A percentile compares a stretch with the other conserved stretches of the same genome.
Conservation (phyloP, 345 rosid genomes). For the Eucalyptus brandiana region DNA sequence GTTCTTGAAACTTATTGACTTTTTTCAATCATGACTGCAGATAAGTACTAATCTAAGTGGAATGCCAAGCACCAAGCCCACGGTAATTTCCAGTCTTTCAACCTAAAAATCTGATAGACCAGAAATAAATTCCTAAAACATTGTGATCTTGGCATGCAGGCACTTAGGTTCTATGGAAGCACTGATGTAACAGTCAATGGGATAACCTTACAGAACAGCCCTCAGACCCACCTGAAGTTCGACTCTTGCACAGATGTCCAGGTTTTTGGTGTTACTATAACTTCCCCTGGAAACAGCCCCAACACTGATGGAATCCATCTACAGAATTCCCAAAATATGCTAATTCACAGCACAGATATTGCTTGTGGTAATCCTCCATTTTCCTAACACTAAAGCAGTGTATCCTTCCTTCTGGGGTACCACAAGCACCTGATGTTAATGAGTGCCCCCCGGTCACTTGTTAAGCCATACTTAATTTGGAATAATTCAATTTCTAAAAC, state of each 20-base stretch:
- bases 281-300: slow-evolving; percentile 74
- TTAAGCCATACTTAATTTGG: background rate
- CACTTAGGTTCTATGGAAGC: slow-evolving; percentile 77
- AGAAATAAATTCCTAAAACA: background rate
- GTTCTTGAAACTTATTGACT: background rate
- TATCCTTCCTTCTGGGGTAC: background rate
- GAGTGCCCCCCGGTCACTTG: background rate
- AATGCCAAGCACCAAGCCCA: slow-evolving; percentile 71
- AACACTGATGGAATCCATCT: slow-evolving; percentile 88
- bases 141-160: slow-evolving; percentile 26
- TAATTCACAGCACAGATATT: slow-evolving; percentile 39
- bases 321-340: slow-evolving; percentile 61
- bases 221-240: slow-evolving; percentile 82
- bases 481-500: background rate
- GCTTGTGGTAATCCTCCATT: slow-evolving; percentile 52
- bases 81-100: slow-evolving; percentile 21
- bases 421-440: background rate
- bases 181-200: slow-evolving; percentile 52
- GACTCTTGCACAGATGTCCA: slow-evolving; percentile 50
- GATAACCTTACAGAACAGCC: slow-evolving; percentile 86
- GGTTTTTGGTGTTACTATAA: slow-evolving; percentile 42
- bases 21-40: slow-evolving; percentile 11
- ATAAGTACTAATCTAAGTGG: slow-evolving; percentile 10
- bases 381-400: background rate
- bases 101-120: background rate